Conservation (phyloP, 164 flowering plant species). For the Chimonanthus praecox region DNA sequence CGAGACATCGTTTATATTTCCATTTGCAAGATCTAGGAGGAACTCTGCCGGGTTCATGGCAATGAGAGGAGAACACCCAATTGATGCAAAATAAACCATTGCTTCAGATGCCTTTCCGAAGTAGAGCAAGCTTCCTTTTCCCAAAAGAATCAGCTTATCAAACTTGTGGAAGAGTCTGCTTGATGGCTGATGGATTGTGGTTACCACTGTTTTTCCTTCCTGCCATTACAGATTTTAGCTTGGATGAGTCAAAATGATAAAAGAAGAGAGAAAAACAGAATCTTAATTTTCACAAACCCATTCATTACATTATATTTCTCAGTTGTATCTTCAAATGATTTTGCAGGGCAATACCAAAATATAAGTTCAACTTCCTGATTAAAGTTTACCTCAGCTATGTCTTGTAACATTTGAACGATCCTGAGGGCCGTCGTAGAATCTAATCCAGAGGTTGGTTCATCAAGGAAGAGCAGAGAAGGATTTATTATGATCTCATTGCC, state of each 20-base stretch:
- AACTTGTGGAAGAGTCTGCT: constrained; percentile 95
- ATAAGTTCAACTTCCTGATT: no score
- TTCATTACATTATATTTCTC: no score
- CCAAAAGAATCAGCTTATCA: constrained; percentile 87
- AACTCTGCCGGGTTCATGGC: constrained; percentile 99
- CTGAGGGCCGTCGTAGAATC: constrained; percentile 96
- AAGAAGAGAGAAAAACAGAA: background rate
- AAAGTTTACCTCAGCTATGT: constrained; percentile 76
- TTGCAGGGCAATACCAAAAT: no score
- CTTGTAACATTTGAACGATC: constrained; percentile 70
- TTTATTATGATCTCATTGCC: constrained; percentile 91
- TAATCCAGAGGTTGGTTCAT: constrained; percentile 97
- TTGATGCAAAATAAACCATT: constrained; percentile 75
- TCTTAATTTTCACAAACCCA: background rate
- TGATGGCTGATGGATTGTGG: constrained; percentile 97
- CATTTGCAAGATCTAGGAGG: constrained; percentile 93
- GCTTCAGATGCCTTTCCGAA: constrained; percentile 93
- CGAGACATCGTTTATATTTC: constrained; percentile 81
- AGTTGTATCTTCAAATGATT: no score
- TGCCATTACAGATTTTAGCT: constrained; percentile 16
- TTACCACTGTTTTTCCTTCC: constrained; percentile 92
- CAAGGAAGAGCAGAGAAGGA: constrained; percentile 87
- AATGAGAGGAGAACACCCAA: constrained; percentile 86
- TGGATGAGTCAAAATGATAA: background rate
- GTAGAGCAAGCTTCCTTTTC: constrained; percentile 86